Percentiles rank a stretch among this genome's conserved stretches.
Evolutionary conservation across 2,329 filamentous ascomycete genomes (phyloP).

Genomic region (Periconia digitata): DNA sequence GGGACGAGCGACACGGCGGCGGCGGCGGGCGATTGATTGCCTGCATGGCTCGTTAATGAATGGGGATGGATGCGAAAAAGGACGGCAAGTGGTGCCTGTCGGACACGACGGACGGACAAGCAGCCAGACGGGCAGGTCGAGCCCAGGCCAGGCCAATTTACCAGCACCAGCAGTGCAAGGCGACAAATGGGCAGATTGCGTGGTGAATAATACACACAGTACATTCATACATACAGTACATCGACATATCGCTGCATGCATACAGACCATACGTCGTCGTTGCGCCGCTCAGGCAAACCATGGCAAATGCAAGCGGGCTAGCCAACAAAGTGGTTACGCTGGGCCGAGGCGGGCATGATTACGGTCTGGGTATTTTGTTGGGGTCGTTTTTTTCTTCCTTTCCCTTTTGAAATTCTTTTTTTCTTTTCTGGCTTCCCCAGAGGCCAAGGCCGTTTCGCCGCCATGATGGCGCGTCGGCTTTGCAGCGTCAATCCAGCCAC

Average conservation of each 20-base stretch:
- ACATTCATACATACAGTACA: slow-evolving; percentile 19
- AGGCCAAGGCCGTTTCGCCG: slow-evolving; percentile 17
- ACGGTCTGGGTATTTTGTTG: not conserved
- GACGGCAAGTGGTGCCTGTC: slow-evolving; percentile 7
- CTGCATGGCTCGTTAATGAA: too few relatives aligned
- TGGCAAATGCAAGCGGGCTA: not conserved
- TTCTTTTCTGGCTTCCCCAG: slow-evolving; percentile 1
- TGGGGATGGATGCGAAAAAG: not conserved
- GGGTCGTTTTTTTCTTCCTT: too few relatives aligned
- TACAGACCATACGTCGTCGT: slow-evolving; percentile 4
- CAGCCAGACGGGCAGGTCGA: too few relatives aligned
- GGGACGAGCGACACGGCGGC: slow-evolving; percentile 4
- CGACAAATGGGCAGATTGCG: too few relatives aligned
- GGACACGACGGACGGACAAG: too few relatives aligned
- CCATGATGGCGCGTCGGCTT: not conserved
- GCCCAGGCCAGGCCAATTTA: slow-evolving; percentile 17
- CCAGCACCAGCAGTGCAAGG: too few relatives aligned
- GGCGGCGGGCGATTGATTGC: slow-evolving; percentile 6
- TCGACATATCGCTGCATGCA: too few relatives aligned
- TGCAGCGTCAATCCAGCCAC: not conserved
- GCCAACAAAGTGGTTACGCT: not conserved
- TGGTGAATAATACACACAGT: too few relatives aligned
- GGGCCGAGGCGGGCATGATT: slow-evolving; percentile 11
- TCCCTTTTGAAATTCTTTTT: too few relatives aligned
- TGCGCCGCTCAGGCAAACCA: not conserved